Evolutionary conservation across 2,329 filamentous ascomycete genomes (phyloP).

Genomic region (Coleophoma cylindrospora): DNA sequence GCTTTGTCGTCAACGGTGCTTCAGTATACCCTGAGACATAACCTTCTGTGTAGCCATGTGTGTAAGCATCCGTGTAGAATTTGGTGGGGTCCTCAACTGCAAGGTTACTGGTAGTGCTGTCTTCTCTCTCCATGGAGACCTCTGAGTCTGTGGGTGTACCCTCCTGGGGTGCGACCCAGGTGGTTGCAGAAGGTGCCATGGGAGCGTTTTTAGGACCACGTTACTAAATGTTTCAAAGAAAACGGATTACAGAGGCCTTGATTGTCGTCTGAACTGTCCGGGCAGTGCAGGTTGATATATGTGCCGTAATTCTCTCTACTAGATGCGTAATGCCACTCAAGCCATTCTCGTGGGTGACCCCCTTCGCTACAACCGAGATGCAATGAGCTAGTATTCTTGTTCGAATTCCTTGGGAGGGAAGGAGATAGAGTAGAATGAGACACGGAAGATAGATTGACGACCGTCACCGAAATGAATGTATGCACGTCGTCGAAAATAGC

Average conservation of each 20-base stretch:
- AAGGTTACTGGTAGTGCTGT: conserved; percentile 11
- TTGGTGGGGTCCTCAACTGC: conserved; percentile 1
- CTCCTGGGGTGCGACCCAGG: conserved; percentile 17
- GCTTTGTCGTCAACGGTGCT: conserved; percentile 9
- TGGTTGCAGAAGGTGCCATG: conserved; percentile 24
- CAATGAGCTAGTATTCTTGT: too few species aligned
- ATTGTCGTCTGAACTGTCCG: neutral
- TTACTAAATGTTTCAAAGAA: neutral
- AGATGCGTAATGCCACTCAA: too few species aligned
- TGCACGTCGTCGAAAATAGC: too few species aligned
- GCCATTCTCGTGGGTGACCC: too few species aligned
- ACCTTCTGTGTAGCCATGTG: conserved; percentile 18
- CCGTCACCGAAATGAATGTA: too few species aligned
- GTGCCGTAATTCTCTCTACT: too few species aligned
- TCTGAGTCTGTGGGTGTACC: conserved; percentile 1
- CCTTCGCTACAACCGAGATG: too few species aligned
- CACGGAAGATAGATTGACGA: too few species aligned
- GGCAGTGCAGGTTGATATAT: neutral
- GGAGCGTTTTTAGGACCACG: too few species aligned
- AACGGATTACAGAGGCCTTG: conserved; percentile 1
- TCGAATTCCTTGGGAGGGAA: too few species aligned
- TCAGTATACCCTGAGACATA: conserved; percentile 11
- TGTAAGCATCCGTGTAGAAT: conserved; percentile 15
- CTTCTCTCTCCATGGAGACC: conserved; percentile 11
- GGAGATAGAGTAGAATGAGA: too few species aligned